phyloP scores from a whole-genome alignment of 2,329 filamentous ascomycete species.

The Coniochaeta sp. region DNA sequence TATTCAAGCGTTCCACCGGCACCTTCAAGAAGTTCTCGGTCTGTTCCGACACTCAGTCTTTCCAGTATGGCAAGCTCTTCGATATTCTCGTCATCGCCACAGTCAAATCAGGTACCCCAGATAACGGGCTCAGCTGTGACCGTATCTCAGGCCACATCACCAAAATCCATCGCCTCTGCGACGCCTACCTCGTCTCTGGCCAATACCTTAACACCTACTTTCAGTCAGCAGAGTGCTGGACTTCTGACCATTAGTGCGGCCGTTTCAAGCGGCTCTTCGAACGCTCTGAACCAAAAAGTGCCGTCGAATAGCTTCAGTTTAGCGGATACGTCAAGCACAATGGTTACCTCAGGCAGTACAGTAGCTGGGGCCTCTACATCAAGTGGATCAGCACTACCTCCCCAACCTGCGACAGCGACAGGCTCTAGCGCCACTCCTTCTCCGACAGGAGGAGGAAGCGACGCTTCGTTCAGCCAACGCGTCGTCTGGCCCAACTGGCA shows the following conservation, averaged over 20 bases:
- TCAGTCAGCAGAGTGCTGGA: background rate
- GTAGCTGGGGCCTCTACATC: background rate
- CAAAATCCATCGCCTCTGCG: background rate
- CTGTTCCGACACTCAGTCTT: background rate
- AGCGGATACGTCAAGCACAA: background rate
- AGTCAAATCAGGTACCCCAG: background rate
- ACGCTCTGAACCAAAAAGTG: background rate
- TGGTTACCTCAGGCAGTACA: background rate
- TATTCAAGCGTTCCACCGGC: background rate
- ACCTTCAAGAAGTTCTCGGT: background rate
- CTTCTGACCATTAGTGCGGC: background rate
- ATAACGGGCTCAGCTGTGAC: background rate
- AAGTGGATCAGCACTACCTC: background rate
- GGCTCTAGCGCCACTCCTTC: background rate
- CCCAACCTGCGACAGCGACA: background rate
- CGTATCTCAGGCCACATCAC: background rate
- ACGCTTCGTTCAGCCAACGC: background rate
- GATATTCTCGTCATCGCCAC: background rate
- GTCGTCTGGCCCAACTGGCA: background rate
- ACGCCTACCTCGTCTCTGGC: background rate
- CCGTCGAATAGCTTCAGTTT: background rate
- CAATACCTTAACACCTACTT: background rate
- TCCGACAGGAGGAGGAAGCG: background rate
- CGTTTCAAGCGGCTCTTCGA: background rate
- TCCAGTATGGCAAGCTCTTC: background rate